Evolutionary conservation across 1,284 basidiomycete species (phyloP).

Genomic region (Takashimella tepidaria): DNA sequence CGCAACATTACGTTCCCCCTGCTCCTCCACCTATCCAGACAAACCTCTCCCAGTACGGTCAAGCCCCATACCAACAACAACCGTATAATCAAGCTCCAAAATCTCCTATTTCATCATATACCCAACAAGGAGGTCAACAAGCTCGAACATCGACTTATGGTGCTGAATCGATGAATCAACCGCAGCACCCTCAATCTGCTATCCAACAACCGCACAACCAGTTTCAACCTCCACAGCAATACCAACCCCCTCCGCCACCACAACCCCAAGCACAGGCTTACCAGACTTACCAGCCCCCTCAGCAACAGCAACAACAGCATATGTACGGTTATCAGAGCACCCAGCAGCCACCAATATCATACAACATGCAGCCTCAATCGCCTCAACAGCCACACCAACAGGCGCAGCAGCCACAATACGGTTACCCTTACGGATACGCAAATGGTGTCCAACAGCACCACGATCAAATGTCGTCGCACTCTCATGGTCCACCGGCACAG

Average conservation of each 20-base stretch:
- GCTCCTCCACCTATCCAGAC: conserved; percentile 11
- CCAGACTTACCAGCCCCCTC: conserved; percentile 10
- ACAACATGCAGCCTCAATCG: background rate
- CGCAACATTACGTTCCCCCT: conserved; percentile 17
- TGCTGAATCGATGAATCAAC: background rate
- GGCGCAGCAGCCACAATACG: conserved; percentile 9
- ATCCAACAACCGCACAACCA: too few relatives aligned
- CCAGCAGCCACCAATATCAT: conserved; percentile 4
- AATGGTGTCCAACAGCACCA: conserved; percentile 7
- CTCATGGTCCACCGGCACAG: background rate
- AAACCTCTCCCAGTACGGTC: background rate
- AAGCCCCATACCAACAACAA: background rate
- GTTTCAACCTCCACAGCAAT: too few relatives aligned
- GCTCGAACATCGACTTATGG: background rate
- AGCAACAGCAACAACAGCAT: conserved; percentile 15
- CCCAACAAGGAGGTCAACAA: background rate
- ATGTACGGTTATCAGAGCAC: conserved; percentile 1
- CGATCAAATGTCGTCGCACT: background rate
- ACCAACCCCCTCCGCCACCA: background rate
- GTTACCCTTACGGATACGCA: background rate
- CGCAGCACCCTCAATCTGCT: background rate
- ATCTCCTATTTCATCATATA: background rate
- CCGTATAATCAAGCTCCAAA: background rate
- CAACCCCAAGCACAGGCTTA: too few relatives aligned
- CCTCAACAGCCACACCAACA: conserved; percentile 13